Evolutionary conservation across 768 basidiomycete genomes (phyloP).

Genomic region (Pleurotus eryngii): DNA sequence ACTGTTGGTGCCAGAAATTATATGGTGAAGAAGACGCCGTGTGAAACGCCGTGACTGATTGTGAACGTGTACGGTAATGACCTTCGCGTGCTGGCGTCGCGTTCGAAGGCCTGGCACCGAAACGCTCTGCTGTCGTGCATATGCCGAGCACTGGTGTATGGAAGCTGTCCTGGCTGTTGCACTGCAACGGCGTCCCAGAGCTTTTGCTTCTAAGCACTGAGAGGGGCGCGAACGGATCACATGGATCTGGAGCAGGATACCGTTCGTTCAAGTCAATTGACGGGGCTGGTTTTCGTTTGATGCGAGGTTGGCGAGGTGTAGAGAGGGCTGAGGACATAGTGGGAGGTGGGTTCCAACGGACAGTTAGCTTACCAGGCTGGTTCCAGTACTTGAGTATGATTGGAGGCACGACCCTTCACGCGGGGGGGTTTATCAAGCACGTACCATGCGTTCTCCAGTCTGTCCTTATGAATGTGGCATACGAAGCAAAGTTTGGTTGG

Average conservation of each 20-base stretch:
- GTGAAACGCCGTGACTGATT: constrained; percentile 5
- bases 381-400: neutral
- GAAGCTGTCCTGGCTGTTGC: constrained; percentile 2
- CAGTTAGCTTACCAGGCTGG: neutral
- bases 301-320: constrained; percentile 12
- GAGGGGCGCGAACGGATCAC: constrained; percentile 69
- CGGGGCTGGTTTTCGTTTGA: constrained; percentile 60
- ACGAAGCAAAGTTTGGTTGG: neutral
- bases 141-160: neutral
- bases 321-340: neutral
- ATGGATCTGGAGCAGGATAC: constrained; percentile 67
- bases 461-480: constrained; percentile 7
- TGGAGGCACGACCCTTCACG: neutral
- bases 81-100: constrained; percentile 4
- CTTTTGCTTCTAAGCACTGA: constrained; percentile 59
- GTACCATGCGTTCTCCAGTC: constrained; percentile 7
- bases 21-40: constrained; percentile 5
- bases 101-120: neutral
- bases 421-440: constrained; percentile 1
- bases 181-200: constrained; percentile 36
- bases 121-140: neutral
- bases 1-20: constrained; percentile 5
- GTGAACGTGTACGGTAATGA: constrained; percentile 7
- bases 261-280: constrained; percentile 44
- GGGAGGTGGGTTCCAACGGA: neutral